These are phyloP conservation scores for Xylariaceae sp. DNA, from an alignment of 2,329 filamentous ascomycete species.

Conservation along the genomic window DNA sequence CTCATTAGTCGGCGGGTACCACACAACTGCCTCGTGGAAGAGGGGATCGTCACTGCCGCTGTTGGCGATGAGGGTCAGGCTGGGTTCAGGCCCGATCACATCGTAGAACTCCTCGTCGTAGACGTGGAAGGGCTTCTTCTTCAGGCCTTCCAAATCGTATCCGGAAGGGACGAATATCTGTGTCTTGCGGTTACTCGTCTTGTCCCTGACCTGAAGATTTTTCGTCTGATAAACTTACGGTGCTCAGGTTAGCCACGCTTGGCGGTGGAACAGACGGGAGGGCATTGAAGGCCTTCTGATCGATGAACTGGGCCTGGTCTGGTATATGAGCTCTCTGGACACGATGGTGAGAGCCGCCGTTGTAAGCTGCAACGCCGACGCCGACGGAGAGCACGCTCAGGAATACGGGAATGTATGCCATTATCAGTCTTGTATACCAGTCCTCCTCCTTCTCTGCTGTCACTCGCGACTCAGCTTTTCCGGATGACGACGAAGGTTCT, in stretches of 20 bases:
- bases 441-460: not conserved
- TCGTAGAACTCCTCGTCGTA: constrained; percentile 47
- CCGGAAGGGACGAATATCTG: constrained; percentile 42
- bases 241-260: constrained; percentile 32
- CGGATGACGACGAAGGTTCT: not conserved
- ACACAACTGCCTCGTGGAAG: constrained; percentile 53
- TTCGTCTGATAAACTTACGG: constrained; percentile 24
- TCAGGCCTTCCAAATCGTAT: constrained; percentile 33
- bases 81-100: constrained; percentile 44
- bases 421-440: constrained; percentile 2
- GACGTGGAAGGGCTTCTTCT: constrained; percentile 38
- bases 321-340: constrained; percentile 23
- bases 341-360: constrained; percentile 4
- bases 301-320: constrained; percentile 37
- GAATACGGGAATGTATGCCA: constrained; percentile 16
- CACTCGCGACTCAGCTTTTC: not conserved
- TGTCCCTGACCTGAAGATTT: not conserved
- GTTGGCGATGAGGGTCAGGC: constrained; percentile 44
- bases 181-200: constrained; percentile 10
- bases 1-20: constrained; percentile 44
- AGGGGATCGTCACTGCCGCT: constrained; percentile 41
- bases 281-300: constrained; percentile 40
- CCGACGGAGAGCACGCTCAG: constrained; percentile 17
- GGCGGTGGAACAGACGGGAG: constrained; percentile 35
- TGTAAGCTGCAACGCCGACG: constrained; percentile 15